A percentile compares a stretch with the other conserved stretches of the same genome.
Evolutionary conservation across 2,329 filamentous ascomycete genomes (phyloP).

Genomic region (Talaromyces marneffei): DNA sequence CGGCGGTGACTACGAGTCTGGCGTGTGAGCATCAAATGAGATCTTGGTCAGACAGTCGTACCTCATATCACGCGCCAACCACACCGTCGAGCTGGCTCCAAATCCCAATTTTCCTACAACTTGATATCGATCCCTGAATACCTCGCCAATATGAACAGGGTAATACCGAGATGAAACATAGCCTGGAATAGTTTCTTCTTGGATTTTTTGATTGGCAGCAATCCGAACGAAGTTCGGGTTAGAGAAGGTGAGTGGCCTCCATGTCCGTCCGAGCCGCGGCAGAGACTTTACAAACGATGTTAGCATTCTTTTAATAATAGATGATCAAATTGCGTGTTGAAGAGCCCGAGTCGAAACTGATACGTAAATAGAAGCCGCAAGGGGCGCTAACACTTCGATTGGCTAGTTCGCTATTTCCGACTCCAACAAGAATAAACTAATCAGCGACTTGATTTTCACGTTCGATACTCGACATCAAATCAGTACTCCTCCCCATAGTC

Average conservation of each 20-base stretch:
- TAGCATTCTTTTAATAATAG: background rate
- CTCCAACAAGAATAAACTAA: too few relatives aligned
- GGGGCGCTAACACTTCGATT: too few relatives aligned
- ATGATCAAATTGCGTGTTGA: background rate
- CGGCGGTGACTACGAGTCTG: slow-evolving; percentile 18
- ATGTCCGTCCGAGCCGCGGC: slow-evolving; percentile 22
- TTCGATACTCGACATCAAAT: too few relatives aligned
- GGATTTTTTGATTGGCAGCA: slow-evolving; percentile 22
- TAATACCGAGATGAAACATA: slow-evolving; percentile 21
- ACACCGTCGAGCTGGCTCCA: slow-evolving; percentile 32
- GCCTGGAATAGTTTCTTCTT: slow-evolving; percentile 29
- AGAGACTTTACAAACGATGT: slow-evolving; percentile 14
- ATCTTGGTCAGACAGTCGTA: slow-evolving; percentile 13
- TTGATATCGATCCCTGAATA: slow-evolving; percentile 28
- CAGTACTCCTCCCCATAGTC: too few relatives aligned
- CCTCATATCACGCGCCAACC: slow-evolving; percentile 34
- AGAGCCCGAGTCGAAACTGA: too few relatives aligned
- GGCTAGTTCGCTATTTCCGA: too few relatives aligned
- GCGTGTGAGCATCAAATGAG: background rate
- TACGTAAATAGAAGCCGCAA: too few relatives aligned
- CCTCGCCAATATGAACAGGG: slow-evolving; percentile 27
- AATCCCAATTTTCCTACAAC: slow-evolving; percentile 34
- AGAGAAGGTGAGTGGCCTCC: slow-evolving; percentile 29
- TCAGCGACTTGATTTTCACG: too few relatives aligned
- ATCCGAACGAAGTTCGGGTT: slow-evolving; percentile 26